Evolutionary conservation across 2,329 filamentous ascomycete species (phyloP).

Genomic region (Knufia fluminis): DNA sequence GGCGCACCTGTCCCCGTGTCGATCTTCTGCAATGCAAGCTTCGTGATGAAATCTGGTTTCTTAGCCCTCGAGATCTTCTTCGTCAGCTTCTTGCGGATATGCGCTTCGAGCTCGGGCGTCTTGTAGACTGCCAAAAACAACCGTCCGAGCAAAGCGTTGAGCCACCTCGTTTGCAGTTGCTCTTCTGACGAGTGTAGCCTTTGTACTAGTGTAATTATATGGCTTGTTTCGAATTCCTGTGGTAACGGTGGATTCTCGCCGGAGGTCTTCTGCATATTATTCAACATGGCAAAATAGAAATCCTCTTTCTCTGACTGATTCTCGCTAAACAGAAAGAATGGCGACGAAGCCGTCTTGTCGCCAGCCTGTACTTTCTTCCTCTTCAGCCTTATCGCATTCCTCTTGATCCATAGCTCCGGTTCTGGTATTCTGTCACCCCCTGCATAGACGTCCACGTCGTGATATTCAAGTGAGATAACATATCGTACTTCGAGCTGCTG

Average conservation of each 20-base stretch:
- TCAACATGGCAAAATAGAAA: constrained; percentile 87
- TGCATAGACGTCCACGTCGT: constrained; percentile 75
- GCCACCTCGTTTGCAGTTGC: constrained; percentile 79
- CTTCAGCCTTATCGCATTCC: constrained; percentile 77
- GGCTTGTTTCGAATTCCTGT: constrained; percentile 68
- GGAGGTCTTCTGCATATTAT: constrained; percentile 64
- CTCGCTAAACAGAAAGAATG: constrained; percentile 90
- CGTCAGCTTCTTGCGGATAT: constrained; percentile 75
- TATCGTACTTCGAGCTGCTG: constrained; percentile 93
- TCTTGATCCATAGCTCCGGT: constrained; percentile 90
- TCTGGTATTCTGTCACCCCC: constrained; percentile 68
- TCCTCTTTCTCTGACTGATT: constrained; percentile 96
- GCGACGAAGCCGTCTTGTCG: constrained; percentile 57
- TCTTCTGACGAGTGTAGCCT: constrained; percentile 86
- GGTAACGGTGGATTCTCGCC: constrained; percentile 56
- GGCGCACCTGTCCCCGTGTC: constrained; percentile 81
- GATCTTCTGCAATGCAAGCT: constrained; percentile 71
- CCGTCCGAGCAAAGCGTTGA: constrained; percentile 83
- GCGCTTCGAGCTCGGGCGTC: constrained; percentile 68
- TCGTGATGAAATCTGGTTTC: constrained; percentile 80
- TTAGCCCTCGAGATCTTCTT: constrained; percentile 95
- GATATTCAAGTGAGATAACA: constrained; percentile 84
- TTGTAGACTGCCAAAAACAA: constrained; percentile 82
- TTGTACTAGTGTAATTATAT: constrained; percentile 84
- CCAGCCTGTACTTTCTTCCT: constrained; percentile 48